These are phyloP conservation scores for Luffa aegyptiaca DNA, from an alignment of 306 rosid species.

Conservation along the genomic window DNA sequence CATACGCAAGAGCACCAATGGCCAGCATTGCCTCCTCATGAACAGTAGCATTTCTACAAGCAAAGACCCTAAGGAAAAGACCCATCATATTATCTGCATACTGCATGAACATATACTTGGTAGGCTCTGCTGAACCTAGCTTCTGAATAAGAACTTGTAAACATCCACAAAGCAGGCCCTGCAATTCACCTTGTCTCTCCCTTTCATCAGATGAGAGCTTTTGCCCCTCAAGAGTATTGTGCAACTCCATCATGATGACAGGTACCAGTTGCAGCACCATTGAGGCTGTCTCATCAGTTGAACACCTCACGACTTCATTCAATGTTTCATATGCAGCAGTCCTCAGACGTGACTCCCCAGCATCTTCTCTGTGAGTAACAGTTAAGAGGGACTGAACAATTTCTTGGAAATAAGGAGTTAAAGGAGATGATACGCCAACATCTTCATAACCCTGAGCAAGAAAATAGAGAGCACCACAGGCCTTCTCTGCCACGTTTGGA, in stretches of 20 bases:
- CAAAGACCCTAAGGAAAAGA: conserved; percentile 76
- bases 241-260: conserved; percentile 69
- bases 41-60: conserved; percentile 86
- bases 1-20: conserved; percentile 92
- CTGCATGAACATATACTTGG: conserved; percentile 63
- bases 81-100: conserved; percentile 84
- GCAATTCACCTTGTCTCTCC: conserved; percentile 69
- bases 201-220: conserved; percentile 61
- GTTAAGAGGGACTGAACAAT: conserved; percentile 67
- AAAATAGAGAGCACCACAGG: conserved; percentile 91
- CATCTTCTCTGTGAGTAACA: conserved; percentile 78
- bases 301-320: conserved; percentile 91
- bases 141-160: conserved; percentile 91
- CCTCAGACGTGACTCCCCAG: conserved; percentile 82
- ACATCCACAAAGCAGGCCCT: conserved; percentile 97
- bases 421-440: conserved; percentile 47
- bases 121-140: conserved; percentile 69
- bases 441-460: conserved; percentile 94
- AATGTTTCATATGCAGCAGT: conserved; percentile 91
- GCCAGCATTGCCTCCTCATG: conserved; percentile 99
- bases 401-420: conserved; percentile 75
- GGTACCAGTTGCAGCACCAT: conserved; percentile 74
- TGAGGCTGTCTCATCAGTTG: conserved; percentile 76
- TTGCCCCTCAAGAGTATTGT: conserved; percentile 70
- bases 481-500: conserved; percentile 96